Conservation (phyloP, 129 eudicot species). For the Pulicaria dysenterica region DNA sequence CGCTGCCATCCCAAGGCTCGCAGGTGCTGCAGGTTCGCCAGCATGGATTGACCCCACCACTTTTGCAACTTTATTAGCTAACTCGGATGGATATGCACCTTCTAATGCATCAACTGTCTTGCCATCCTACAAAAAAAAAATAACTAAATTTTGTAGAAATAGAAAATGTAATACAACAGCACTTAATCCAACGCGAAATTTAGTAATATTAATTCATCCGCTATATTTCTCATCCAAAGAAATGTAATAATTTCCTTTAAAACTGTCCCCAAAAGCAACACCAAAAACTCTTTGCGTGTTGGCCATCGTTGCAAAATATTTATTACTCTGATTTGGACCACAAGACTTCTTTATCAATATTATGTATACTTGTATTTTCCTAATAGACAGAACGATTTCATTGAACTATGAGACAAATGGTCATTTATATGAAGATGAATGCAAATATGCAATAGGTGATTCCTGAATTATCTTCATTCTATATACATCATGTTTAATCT, state of each 20-base stretch:
- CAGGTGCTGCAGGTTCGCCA: slow-evolving; percentile 91
- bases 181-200: background rate
- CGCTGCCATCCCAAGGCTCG: slow-evolving; percentile 97
- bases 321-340: no score
- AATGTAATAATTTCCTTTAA: background rate
- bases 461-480: no score
- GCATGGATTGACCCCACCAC: slow-evolving; percentile 72
- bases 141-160: background rate
- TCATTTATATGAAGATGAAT: no score
- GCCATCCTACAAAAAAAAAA: slow-evolving; percentile 51
- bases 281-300: background rate
- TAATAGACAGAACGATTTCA: no score
- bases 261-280: background rate
- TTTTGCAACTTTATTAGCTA: slow-evolving; percentile 93
- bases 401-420: no score
- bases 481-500: no score
- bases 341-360: no score
- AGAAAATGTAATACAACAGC: background rate
- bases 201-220: background rate
- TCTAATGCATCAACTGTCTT: slow-evolving; percentile 84
- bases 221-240: background rate
- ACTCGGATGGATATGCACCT: slow-evolving; percentile 87
- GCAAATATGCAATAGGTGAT: no score
- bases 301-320: no score
- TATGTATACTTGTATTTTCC: no score